These are phyloP conservation scores for Alternaria dauci DNA, from an alignment of 2,329 filamentous ascomycete genomes.

Conservation along the genomic window DNA sequence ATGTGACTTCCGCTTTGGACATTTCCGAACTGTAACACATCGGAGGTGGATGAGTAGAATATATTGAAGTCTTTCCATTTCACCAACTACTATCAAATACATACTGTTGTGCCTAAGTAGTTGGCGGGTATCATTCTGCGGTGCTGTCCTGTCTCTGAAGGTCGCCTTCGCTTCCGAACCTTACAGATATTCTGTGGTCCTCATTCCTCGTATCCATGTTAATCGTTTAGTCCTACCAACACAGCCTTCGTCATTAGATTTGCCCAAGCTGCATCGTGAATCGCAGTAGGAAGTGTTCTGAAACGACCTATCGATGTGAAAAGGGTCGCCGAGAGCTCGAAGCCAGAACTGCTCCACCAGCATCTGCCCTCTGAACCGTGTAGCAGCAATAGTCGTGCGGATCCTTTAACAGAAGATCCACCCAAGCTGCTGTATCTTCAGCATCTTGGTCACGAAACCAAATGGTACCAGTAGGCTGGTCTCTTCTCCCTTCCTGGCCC, in stretches of 20 bases:
- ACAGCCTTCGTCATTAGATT: not conserved
- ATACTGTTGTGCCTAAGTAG: not conserved
- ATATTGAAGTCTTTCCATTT: not conserved
- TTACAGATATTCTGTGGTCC: not conserved
- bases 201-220: not conserved
- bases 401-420: not conserved
- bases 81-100: not conserved
- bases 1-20: not conserved
- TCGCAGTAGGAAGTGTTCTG: not conserved
- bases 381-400: not conserved
- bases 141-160: not conserved
- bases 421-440: not conserved
- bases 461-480: not conserved
- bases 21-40: not conserved
- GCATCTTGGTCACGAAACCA: not conserved
- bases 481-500: not conserved
- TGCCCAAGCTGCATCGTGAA: not conserved
- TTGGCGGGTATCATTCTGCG: not conserved
- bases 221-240: not conserved
- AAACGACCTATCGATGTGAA: not conserved
- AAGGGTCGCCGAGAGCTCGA: not conserved
- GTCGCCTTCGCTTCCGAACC: not conserved
- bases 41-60: not conserved
- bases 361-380: not conserved
- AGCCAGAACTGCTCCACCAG: not conserved